phyloP scores from a whole-genome alignment of 1,284 basidiomycete species.

The Mycena citricolor region DNA sequence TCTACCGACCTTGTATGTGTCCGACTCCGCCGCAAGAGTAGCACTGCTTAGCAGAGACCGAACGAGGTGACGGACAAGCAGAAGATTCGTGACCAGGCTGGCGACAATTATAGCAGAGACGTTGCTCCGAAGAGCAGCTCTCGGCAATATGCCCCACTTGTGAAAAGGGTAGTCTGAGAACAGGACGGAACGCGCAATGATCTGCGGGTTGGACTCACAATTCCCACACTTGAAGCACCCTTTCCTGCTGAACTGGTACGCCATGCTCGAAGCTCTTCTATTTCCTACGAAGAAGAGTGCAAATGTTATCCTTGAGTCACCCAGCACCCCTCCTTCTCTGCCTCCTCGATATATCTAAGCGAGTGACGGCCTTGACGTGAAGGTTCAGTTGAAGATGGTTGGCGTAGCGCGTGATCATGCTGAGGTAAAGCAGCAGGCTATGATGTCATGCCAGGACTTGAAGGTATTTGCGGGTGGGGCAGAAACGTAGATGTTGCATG shows the following conservation, averaged over 20 bases:
- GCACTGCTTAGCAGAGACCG: constrained; percentile 72
- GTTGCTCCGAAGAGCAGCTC: constrained; percentile 82
- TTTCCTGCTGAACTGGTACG: constrained; percentile 78
- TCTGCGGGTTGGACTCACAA: constrained; percentile 47
- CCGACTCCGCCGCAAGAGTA: constrained; percentile 79
- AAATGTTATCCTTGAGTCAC: too few relatives aligned
- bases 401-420: too few relatives aligned
- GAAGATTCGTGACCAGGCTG: constrained; percentile 86
- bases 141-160: constrained; percentile 89
- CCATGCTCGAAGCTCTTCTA: constrained; percentile 54
- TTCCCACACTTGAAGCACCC: constrained; percentile 87
- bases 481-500: too few relatives aligned
- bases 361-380: too few relatives aligned
- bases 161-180: constrained; percentile 20
- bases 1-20: constrained; percentile 57
- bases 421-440: too few relatives aligned
- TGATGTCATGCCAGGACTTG: too few relatives aligned
- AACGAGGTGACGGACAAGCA: constrained; percentile 82
- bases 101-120: constrained; percentile 91
- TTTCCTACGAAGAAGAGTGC: constrained; percentile 36
- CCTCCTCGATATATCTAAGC: too few relatives aligned
- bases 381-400: too few relatives aligned
- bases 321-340: too few relatives aligned
- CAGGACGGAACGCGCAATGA: constrained; percentile 19
- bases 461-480: too few relatives aligned